Base-by-base conservation (phyloP, 2,329 filamentous ascomycete genomes). In the Acephala macrosclerotiorum region DNA sequence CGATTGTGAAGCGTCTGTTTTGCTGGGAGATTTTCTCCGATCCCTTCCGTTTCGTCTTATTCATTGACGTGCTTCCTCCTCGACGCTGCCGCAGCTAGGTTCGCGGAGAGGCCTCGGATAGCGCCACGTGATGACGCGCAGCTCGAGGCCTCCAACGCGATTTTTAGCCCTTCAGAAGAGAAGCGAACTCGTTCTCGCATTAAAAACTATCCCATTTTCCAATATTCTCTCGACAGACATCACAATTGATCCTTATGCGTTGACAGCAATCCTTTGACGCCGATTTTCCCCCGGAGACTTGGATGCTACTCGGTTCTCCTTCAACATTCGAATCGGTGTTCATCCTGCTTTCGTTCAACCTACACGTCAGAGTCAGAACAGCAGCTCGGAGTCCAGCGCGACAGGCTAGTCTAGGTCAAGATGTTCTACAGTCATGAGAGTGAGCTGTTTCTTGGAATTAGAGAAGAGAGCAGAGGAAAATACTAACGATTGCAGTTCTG, bases 351-450 rank as follows among this genome's bases (percentile, higher is more conserved):
- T 14, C 5, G 29, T 22, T n/a, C 7, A 26, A 22, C 7, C 36
- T 42, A 29, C 45, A 49, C 20, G 25, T 29, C 12, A 14, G 38
- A 53, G n/a, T 26, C 45, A 14, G 38, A 53, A 36, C 20, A 33
- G 49, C 26, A 29, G 9, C 9, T 53, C 26, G 58, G 59, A 42
- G 59, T 42, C 57, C 42, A 64, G 53, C 59, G 61, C 36, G 56
- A 16, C 22, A 18, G n/a, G 4, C 1, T 33, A 9, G 55, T 11
- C 2, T 38, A 16, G 11, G 6, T 58, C 60, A 70, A 67, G 72
- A 97, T 97, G 94, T 97, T 97, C 77, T 98, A 97, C 81, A 96
- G 92, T 74, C 93, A 97, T 80, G 94, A 97, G 80, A 93, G 95
- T 96, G 82, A 76, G 89, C 79, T n/a, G n/a, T 20, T 26, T 40